These are phyloP conservation scores for Zizania palustris DNA, from an alignment of 202 grass and related monocot genomes.

Conservation along the genomic window DNA sequence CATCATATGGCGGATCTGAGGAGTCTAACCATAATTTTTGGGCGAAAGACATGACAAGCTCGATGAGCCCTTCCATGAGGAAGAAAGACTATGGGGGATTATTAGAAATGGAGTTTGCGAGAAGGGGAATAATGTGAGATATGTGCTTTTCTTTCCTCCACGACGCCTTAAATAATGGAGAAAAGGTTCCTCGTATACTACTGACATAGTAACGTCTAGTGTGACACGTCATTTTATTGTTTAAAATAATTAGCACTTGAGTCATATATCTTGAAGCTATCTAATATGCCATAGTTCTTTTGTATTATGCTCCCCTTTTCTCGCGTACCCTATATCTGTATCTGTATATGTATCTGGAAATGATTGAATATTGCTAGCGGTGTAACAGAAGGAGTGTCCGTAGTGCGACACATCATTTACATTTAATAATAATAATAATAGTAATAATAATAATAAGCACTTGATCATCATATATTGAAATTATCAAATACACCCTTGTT, in stretches of 20 bases:
- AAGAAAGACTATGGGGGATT: background rate
- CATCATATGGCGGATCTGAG: background rate
- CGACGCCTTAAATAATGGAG: background rate
- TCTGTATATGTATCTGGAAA: background rate
- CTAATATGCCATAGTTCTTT: no score
- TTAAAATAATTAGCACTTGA: background rate
- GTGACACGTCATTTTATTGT: background rate
- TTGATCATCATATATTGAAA: background rate
- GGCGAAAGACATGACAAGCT: background rate
- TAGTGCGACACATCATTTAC: background rate
- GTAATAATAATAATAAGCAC: background rate
- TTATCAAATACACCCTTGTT: background rate
- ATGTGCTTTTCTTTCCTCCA: background rate
- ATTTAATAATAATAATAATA: background rate
- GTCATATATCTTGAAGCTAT: background rate
- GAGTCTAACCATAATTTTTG: background rate
- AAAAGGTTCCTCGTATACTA: background rate
- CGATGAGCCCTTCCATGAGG: background rate
- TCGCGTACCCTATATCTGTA: no score
- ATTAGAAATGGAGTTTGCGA: background rate
- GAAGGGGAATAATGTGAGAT: background rate
- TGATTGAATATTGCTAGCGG: background rate
- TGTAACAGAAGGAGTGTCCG: background rate
- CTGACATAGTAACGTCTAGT: background rate
- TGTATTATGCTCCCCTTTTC: no score